These are phyloP conservation scores for Ceratobasidium sp. DNA, from an alignment of 1,284 basidiomycete genomes.

Conservation along the genomic window DNA sequence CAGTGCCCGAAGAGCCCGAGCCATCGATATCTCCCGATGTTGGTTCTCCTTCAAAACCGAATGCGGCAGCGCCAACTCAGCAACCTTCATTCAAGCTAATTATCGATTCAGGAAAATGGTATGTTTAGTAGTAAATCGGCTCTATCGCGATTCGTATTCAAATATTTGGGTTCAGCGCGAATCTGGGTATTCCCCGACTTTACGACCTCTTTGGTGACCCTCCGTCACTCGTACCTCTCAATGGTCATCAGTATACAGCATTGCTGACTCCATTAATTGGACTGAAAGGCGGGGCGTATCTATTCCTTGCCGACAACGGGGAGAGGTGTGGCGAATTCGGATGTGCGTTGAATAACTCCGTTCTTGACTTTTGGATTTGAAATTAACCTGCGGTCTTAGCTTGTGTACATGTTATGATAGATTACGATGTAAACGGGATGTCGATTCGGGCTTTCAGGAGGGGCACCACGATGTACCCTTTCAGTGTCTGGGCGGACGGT, in stretches of 20 bases:
- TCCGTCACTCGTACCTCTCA: background rate
- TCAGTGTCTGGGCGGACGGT: conserved; percentile 23
- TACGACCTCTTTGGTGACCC: background rate
- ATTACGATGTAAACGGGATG: background rate
- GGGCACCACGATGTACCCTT: conserved; percentile 26
- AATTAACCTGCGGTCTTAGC: background rate
- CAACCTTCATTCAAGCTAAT: background rate
- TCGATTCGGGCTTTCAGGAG: background rate
- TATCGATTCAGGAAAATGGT: conserved; percentile 13
- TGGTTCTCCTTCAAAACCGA: background rate
- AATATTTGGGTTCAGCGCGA: background rate
- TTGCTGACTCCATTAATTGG: background rate
- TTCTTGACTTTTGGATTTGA: too few relatives aligned
- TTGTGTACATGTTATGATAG: too few relatives aligned
- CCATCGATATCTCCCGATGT: too few relatives aligned
- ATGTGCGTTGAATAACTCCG: background rate
- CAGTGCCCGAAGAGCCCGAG: too few relatives aligned
- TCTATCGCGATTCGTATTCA: background rate
- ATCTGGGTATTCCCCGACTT: background rate
- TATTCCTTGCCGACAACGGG: conserved; percentile 6
- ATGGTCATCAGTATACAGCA: background rate
- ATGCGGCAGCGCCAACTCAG: background rate
- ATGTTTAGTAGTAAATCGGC: background rate
- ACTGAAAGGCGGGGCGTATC: background rate
- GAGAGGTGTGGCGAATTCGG: background rate